Evolutionary conservation across 192 early-diverging fungal genomes (phyloP).

Genomic region (Coemansia sp.): DNA sequence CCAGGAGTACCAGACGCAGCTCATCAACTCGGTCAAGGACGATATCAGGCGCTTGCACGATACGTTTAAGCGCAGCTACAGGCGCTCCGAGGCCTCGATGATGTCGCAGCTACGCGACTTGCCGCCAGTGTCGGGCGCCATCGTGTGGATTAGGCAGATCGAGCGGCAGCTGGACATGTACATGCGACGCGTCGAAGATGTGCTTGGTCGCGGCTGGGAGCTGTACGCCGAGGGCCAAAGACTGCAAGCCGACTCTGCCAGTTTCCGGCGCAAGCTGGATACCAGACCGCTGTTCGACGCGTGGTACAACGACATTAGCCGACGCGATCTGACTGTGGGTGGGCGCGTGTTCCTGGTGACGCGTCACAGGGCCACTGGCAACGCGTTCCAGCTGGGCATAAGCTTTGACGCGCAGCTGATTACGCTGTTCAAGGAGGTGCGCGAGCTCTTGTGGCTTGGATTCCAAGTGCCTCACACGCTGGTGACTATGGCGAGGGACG

Average conservation of each 20-base stretch:
- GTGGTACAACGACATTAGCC: conserved; percentile 85
- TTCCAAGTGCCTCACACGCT: conserved; percentile 92
- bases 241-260: conserved; percentile 80
- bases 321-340: conserved; percentile 78
- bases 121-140: conserved; percentile 88
- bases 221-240: conserved; percentile 95
- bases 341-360: conserved; percentile 91
- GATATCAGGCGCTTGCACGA: conserved; percentile 94
- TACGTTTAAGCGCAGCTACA: conserved; percentile 92
- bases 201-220: conserved; percentile 97
- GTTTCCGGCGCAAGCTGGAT: conserved; percentile 94
- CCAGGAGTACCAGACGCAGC: conserved; percentile 98
- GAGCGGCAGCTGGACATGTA: conserved; percentile 93
- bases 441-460: conserved; percentile 93
- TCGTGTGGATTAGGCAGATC: conserved; percentile 97
- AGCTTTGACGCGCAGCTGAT: conserved; percentile 96
- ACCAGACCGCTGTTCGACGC: conserved; percentile 86
- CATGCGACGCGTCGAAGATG: conserved; percentile 97
- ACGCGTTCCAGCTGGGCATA: conserved; percentile 76
- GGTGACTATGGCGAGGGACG: conserved; percentile 89
- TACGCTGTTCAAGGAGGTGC: conserved; percentile 98
- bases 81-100: conserved; percentile 79
- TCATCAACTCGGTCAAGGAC: conserved; percentile 98
- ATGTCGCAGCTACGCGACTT: conserved; percentile 93
- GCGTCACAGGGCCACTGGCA: conserved; percentile 71